Evolutionary conservation across 23 red algal species (phyloP), one percentile per base, ranked within the genome.

Genomic region (Gracilaria gracilis): DNA sequence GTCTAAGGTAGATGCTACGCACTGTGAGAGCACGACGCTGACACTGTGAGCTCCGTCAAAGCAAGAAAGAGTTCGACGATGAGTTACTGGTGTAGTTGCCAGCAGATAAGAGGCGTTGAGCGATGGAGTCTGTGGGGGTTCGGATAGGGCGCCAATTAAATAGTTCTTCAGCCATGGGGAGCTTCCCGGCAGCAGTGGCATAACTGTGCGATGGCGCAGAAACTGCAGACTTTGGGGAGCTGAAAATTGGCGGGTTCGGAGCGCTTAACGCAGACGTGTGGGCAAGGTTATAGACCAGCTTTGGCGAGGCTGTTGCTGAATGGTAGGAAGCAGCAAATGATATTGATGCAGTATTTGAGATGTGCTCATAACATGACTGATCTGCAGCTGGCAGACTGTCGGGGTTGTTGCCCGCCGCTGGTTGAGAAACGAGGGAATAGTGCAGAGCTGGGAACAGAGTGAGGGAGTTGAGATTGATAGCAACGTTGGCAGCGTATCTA

Each of bases 21-120:
- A 55, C 32, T 79, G 86, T 4, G 86, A 89, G 5, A 89, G 86
- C 44, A 89, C 72, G 34, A 71, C 86, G n/a, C 29, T n/a, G 50
- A 73, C 75, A 17, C 64, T 80, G 75, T 89, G 72, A 0, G 36
- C 62, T 5, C 86, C 86, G 86, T 89, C 86, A 61, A 55, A 89
- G 47, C 69, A 57, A 42, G 6, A n/a, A 8, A 89, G 40, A 12
- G 42, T 61, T 48, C 86, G 86, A 28, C 86, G 86, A 25, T 42
- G 23, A 44, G 71, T 54, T 1, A 89, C 86, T 19, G 86, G 37
- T 20, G 71, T 38, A 5, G 75, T 89, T 27, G 75, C 86, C 57
- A 57, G 86, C 44, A 79, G 72, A 39, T 89, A 89, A 2, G 49
- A 80, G 38, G 54, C 86, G 75, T 79, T 37, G 48, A 89, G 86